phyloP scores from a whole-genome alignment of 768 basidiomycete genomes.

The Pulveroboletus sp. region DNA sequence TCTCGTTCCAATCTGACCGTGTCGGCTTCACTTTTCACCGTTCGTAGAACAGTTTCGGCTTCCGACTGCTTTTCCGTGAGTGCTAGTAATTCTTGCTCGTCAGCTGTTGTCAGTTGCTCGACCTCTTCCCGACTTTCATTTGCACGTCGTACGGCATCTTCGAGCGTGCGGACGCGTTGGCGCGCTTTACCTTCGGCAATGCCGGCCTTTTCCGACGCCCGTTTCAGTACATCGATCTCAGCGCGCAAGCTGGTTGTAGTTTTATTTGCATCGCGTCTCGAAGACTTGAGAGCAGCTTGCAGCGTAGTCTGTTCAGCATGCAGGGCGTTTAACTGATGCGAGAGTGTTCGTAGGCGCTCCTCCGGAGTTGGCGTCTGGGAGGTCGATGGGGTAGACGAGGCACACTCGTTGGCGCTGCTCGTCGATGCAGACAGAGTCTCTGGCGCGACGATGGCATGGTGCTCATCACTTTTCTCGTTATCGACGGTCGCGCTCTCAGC shows the following conservation, averaged over 20 bases:
- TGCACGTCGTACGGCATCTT: slow-evolving; percentile 83
- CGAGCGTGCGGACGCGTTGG: slow-evolving; percentile 83
- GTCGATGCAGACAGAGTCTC: slow-evolving; percentile 27
- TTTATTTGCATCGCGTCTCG: slow-evolving; percentile 78
- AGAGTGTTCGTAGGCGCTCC: slow-evolving; percentile 62
- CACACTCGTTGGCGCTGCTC: slow-evolving; percentile 14
- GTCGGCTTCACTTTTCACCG: slow-evolving; percentile 43
- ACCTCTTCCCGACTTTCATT: slow-evolving; percentile 48
- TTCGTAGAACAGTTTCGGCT: slow-evolving; percentile 37
- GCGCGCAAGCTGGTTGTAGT: slow-evolving; percentile 74
- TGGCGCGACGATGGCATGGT: slow-evolving; percentile 1
- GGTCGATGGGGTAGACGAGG: slow-evolving; percentile 23
- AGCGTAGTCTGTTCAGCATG: slow-evolving; percentile 66
- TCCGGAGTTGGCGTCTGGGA: slow-evolving; percentile 46
- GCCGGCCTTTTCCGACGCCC: slow-evolving; percentile 75
- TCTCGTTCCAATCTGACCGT: slow-evolving; percentile 42
- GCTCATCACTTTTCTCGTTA: slow-evolving; percentile 20
- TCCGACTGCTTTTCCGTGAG: slow-evolving; percentile 40
- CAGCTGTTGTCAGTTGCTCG: slow-evolving; percentile 34
- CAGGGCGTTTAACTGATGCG: slow-evolving; percentile 58
- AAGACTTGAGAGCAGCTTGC: slow-evolving; percentile 64
- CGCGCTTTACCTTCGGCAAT: slow-evolving; percentile 73
- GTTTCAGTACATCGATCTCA: slow-evolving; percentile 81
- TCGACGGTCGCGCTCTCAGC: slow-evolving; percentile 21
- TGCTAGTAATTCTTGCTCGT: slow-evolving; percentile 38